Evolutionary conservation across 2,329 filamentous ascomycete species (phyloP).

Genomic region (Aspergillus arachidicola): DNA sequence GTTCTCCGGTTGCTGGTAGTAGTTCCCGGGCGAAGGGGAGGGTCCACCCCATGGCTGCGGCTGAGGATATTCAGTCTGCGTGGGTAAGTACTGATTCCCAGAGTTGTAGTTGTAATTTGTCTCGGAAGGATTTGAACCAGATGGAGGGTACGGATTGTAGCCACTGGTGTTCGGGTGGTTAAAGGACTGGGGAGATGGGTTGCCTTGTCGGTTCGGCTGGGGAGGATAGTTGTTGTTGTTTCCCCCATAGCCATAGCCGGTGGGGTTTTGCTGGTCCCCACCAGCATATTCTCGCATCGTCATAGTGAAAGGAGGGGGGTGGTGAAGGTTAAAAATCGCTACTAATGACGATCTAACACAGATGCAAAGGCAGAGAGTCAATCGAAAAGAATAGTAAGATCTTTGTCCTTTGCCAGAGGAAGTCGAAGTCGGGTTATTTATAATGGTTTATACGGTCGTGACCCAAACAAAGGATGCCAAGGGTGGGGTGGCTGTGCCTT

Average conservation of each 20-base stretch:
- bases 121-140: neutral
- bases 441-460: neutral
- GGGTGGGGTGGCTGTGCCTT: neutral
- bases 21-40: neutral
- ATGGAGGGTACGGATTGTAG: neutral
- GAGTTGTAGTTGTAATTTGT: neutral
- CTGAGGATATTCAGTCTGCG: neutral
- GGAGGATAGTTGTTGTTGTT: neutral
- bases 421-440: neutral
- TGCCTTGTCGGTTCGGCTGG: neutral
- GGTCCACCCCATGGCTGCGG: neutral
- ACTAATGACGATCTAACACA: neutral
- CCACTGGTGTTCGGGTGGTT: neutral
- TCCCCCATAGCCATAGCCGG: neutral
- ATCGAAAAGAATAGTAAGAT: neutral
- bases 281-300: neutral
- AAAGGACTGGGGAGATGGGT: neutral
- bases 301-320: neutral
- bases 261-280: neutral
- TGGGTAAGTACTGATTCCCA: neutral
- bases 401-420: neutral
- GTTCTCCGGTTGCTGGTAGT: neutral
- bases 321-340: neutral
- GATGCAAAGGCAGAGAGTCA: neutral
- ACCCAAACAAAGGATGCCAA: neutral